Evolutionary conservation across 164 flowering plant species (phyloP).

Genomic region (Cinnamomum chago): DNA sequence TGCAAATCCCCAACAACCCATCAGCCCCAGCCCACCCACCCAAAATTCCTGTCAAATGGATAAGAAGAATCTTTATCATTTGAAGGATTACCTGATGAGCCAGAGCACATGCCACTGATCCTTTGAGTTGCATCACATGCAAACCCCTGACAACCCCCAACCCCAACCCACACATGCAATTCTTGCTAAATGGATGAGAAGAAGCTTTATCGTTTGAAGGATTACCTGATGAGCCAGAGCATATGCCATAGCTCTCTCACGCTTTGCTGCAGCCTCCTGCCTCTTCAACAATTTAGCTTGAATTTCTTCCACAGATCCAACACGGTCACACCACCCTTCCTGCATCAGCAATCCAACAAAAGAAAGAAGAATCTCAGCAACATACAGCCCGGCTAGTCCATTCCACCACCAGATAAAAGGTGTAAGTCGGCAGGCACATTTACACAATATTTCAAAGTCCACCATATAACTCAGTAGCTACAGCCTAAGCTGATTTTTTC

Average conservation of each 20-base stretch:
- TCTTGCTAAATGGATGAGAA: background rate
- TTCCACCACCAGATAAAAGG: background rate
- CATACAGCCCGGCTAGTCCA: background rate
- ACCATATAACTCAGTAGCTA: background rate
- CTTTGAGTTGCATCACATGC: too few species aligned
- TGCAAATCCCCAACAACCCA: too few species aligned
- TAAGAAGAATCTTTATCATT: background rate
- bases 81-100: slow-evolving; percentile 75
- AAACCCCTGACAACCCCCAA: too few species aligned
- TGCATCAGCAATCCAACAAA: slow-evolving; percentile 27
- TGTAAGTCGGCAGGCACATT: background rate
- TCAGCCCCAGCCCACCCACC: too few species aligned
- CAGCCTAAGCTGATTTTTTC: background rate
- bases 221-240: slow-evolving; percentile 92
- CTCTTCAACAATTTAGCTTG: slow-evolving; percentile 85
- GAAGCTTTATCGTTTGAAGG: background rate
- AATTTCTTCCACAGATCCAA: slow-evolving; percentile 87
- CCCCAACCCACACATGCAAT: too few species aligned
- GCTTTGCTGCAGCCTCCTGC: slow-evolving; percentile 98
- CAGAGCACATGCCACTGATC: slow-evolving; percentile 71
- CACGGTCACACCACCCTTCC: slow-evolving; percentile 98
- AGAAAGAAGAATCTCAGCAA: background rate
- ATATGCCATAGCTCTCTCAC: slow-evolving; percentile 99
- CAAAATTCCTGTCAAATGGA: too few species aligned
- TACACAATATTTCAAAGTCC: background rate